Percentiles rank a stretch among this genome's conserved stretches.
phyloP scores from a whole-genome alignment of 2,329 filamentous ascomycete genomes.

The Neopestalotiopsis sp. region DNA sequence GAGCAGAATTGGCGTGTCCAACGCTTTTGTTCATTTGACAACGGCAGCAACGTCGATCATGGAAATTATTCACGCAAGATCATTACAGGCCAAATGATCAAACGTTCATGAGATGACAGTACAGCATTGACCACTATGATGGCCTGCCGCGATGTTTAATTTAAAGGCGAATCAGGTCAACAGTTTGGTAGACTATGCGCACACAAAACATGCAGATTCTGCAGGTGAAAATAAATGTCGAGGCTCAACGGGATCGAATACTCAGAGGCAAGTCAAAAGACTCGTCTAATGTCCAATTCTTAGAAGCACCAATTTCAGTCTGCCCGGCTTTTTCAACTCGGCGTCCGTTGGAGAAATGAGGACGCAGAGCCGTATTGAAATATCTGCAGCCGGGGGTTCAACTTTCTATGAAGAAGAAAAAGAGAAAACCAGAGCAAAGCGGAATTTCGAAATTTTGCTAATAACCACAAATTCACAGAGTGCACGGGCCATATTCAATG shows the following conservation, averaged over 20 bases:
- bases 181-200: not conserved
- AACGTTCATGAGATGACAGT: not conserved
- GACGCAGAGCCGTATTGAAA: conserved; percentile 52
- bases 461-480: not conserved
- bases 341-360: conserved; percentile 44
- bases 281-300: conserved; percentile 66
- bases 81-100: not conserved
- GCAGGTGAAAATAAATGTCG: conserved; percentile 48
- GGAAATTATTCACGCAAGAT: not conserved
- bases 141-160: not conserved
- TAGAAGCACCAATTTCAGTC: conserved; percentile 63
- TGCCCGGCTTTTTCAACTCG: conserved; percentile 65
- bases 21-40: not conserved
- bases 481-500: conserved; percentile 4
- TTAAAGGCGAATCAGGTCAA: not conserved
- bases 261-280: conserved; percentile 37
- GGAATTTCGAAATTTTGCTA: conserved; percentile 11
- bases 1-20: not conserved
- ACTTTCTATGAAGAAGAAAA: conserved; percentile 51
- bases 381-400: conserved; percentile 60
- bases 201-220: not conserved
- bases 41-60: not conserved
- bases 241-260: conserved; percentile 69
- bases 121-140: not conserved
- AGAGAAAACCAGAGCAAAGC: conserved; percentile 11